phyloP scores from a whole-genome alignment of 1,139 yeast genomes.

The Suhomyces chickasaworum region DNA sequence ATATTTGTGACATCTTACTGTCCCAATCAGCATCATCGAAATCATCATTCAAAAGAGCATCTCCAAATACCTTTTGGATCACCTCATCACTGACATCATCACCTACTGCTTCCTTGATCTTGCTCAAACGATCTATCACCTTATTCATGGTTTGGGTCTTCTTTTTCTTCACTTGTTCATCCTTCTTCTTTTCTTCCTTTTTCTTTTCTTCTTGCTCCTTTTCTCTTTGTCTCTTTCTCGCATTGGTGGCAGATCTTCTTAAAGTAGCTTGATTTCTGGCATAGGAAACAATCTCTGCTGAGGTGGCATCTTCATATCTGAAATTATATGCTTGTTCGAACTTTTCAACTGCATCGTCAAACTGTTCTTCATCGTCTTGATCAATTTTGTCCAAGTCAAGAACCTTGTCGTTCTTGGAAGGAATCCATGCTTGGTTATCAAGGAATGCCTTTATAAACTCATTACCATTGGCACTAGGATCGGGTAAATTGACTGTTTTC shows the following conservation, averaged over 20 bases:
- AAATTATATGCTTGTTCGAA: constrained; percentile 93
- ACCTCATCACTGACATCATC: constrained; percentile 66
- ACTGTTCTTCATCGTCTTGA: constrained; percentile 77
- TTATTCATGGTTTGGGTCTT: constrained; percentile 76
- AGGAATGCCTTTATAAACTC: constrained; percentile 74
- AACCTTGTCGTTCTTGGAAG: constrained; percentile 56
- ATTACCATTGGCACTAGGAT: constrained; percentile 65
- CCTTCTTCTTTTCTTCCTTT: constrained; percentile 55
- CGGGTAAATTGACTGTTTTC: constrained; percentile 51
- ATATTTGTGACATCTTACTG: constrained; percentile 76
- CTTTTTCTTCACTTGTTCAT: constrained; percentile 67
- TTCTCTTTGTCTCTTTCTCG: constrained; percentile 84
- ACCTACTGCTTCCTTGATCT: constrained; percentile 83
- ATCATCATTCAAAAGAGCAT: constrained; percentile 78
- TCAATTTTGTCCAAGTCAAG: constrained; percentile 59
- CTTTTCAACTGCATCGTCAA: constrained; percentile 87
- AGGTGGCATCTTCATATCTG: constrained; percentile 88
- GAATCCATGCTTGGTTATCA: constrained; percentile 86
- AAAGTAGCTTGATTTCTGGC: constrained; percentile 94
- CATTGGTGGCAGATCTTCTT: constrained; percentile 73
- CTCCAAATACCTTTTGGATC: constrained; percentile 67
- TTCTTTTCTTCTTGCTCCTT: constrained; percentile 57
- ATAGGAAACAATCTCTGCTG: constrained; percentile 92
- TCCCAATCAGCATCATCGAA: constrained; percentile 96
- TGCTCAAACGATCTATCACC: constrained; percentile 72